A percentile compares a stretch with the other conserved stretches of the same genome.
Conservation (phyloP, 495 filamentous ascomycete genomes). For the Penicillium diatomitis region DNA sequence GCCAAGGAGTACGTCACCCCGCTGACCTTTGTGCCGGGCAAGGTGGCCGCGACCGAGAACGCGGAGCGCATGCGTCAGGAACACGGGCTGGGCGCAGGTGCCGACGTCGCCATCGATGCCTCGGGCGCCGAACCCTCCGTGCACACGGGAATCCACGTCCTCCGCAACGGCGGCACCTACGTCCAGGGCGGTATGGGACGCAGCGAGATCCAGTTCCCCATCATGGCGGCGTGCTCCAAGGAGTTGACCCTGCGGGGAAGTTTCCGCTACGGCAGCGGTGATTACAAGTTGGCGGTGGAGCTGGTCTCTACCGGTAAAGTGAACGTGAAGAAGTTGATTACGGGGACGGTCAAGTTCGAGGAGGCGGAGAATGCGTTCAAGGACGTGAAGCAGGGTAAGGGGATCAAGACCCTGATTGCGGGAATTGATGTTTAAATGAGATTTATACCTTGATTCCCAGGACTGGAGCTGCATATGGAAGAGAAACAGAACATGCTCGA, state of each 20-base stretch:
- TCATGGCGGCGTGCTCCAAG: conserved; percentile 46
- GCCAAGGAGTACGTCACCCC: conserved; percentile 40
- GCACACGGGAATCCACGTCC: conserved; percentile 42
- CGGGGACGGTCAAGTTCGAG: conserved; percentile 42
- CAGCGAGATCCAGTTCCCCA: conserved; percentile 46
- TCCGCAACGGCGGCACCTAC: conserved; percentile 46
- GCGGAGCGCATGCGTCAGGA: conserved; percentile 32
- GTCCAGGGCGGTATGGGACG: conserved; percentile 55
- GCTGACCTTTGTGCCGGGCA: conserved; percentile 31
- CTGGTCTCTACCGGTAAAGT: conserved; percentile 44
- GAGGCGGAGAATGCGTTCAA: conserved; percentile 44
- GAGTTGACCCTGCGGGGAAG: conserved; percentile 45
- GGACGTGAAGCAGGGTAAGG: conserved; percentile 38
- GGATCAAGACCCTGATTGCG: conserved; percentile 40
- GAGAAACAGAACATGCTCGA: too few relatives aligned
- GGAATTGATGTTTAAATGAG: conserved; percentile 21
- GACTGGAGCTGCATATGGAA: too few relatives aligned
- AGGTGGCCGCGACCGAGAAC: conserved; percentile 27
- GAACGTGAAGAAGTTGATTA: conserved; percentile 43
- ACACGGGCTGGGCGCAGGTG: conserved; percentile 38
- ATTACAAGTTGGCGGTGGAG: conserved; percentile 45
- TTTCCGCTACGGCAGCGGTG: conserved; percentile 46
- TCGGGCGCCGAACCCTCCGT: conserved; percentile 47
- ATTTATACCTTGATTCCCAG: background rate
- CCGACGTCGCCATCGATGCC: conserved; percentile 50